These are phyloP conservation scores for Camellia oleifera DNA, from an alignment of 179 eudicot genomes.

Conservation along the genomic window DNA sequence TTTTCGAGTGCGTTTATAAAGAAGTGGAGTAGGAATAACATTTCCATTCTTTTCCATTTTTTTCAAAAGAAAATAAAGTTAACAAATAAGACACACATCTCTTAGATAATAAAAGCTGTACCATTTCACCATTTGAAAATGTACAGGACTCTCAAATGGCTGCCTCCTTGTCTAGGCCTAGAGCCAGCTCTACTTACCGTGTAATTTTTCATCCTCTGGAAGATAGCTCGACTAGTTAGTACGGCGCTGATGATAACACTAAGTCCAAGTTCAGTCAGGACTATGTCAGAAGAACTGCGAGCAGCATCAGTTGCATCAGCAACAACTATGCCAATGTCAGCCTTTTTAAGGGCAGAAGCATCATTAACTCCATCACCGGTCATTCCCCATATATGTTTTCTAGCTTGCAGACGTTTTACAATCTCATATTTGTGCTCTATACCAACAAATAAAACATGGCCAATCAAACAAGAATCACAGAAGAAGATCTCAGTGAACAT, in stretches of 20 bases:
- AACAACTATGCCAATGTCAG: conserved; percentile 90
- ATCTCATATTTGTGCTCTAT: conserved; percentile 92
- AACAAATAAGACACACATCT: too few species aligned
- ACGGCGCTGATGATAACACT: conserved; percentile 88
- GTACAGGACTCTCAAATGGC: too few species aligned
- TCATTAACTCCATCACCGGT: conserved; percentile 96
- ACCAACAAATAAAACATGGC: conserved; percentile 14
- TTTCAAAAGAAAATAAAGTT: too few species aligned
- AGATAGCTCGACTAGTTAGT: too few species aligned
- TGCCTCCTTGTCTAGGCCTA: too few species aligned
- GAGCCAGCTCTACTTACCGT: conserved; percentile 14
- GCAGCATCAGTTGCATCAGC: conserved; percentile 97
- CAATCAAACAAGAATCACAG: conserved; percentile 8
- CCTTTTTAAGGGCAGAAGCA: conserved; percentile 88
- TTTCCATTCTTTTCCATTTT: too few species aligned
- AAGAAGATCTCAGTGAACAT: neutral
- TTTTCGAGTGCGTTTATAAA: too few species aligned
- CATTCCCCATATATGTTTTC: conserved; percentile 90
- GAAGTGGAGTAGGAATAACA: too few species aligned
- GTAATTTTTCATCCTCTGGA: too few species aligned
- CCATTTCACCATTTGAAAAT: too few species aligned
- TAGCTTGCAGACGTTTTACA: conserved; percentile 77
- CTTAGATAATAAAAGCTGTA: too few species aligned
- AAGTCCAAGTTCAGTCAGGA: conserved; percentile 81
- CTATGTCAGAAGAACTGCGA: conserved; percentile 88